Conservation (phyloP, 2,329 filamentous ascomycete species). For the Tolypocladium sp. region DNA sequence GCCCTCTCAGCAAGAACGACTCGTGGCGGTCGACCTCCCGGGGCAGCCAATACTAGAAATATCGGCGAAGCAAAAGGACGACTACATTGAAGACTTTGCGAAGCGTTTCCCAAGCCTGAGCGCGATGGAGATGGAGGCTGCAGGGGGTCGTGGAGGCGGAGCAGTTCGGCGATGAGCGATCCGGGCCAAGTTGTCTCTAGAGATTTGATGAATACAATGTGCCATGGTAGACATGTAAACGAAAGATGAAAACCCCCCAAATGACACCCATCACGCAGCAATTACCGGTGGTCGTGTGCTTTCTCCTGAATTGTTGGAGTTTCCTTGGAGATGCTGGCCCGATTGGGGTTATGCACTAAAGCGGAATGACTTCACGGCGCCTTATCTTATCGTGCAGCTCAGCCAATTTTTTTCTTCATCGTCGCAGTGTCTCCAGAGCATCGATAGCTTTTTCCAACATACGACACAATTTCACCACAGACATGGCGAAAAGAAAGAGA, state of each 20-base stretch:
- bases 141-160: slow-evolving; percentile 26
- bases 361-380: background rate
- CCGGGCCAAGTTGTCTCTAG: background rate
- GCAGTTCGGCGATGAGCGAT: slow-evolving; percentile 11
- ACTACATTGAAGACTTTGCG: slow-evolving; percentile 63
- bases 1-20: slow-evolving; percentile 20
- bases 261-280: background rate
- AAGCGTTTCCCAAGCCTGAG: slow-evolving; percentile 81
- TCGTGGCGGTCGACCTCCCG: slow-evolving; percentile 36
- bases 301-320: background rate
- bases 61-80: slow-evolving; percentile 50
- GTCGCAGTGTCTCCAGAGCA: background rate
- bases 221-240: background rate
- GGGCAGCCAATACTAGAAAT: slow-evolving; percentile 44
- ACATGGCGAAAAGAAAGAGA: slow-evolving; percentile 43
- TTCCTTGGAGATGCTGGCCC: background rate
- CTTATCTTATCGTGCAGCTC: slow-evolving; percentile 1
- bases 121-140: slow-evolving; percentile 77
- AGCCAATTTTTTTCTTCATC: slow-evolving; percentile 5
- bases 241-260: background rate
- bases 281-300: background rate
- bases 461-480: background rate
- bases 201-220: background rate
- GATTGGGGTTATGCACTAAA: background rate
- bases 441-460: background rate